phyloP scores from a whole-genome alignment of 495 filamentous ascomycete species.

The Penicillium daleae region DNA sequence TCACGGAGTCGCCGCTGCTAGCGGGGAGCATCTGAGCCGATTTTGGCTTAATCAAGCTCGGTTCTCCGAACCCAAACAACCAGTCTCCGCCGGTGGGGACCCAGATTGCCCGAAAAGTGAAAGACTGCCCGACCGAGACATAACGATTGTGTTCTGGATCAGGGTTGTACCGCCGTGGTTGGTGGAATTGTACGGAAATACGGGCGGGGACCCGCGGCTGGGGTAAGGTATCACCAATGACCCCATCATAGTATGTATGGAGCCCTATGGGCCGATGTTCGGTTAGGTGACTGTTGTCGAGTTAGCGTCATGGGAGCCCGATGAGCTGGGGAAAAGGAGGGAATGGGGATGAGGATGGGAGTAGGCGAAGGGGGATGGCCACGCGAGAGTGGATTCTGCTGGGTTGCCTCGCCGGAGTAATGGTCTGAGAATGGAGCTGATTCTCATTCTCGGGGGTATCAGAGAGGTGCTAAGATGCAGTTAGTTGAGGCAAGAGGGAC shows the following conservation, averaged over 20 bases:
- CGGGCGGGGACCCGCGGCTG: neutral
- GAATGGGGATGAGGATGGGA: neutral
- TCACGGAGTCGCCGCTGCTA: too few species aligned
- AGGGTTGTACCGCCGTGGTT: neutral
- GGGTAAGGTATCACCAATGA: neutral
- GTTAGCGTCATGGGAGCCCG: neutral
- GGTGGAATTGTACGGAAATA: neutral
- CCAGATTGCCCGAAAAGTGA: neutral
- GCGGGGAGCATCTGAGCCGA: neutral
- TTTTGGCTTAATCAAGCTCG: neutral
- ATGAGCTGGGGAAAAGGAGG: neutral
- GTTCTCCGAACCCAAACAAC: neutral
- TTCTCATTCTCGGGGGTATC: too few species aligned
- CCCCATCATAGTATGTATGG: too few species aligned
- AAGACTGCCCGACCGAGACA: neutral
- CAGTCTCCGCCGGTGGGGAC: neutral
- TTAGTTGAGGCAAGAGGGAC: too few species aligned
- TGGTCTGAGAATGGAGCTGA: too few species aligned
- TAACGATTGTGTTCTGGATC: neutral
- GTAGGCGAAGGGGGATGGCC: neutral
- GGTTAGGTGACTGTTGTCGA: neutral
- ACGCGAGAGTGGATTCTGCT: neutral
- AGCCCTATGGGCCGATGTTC: neutral
- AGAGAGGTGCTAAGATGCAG: too few species aligned
- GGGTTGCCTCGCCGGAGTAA: too few species aligned